Percentiles rank a stretch among this genome's conserved stretches.
These are phyloP conservation scores for Vitis cinerea DNA, from an alignment of 164 flowering plant species.

Conservation along the genomic window DNA sequence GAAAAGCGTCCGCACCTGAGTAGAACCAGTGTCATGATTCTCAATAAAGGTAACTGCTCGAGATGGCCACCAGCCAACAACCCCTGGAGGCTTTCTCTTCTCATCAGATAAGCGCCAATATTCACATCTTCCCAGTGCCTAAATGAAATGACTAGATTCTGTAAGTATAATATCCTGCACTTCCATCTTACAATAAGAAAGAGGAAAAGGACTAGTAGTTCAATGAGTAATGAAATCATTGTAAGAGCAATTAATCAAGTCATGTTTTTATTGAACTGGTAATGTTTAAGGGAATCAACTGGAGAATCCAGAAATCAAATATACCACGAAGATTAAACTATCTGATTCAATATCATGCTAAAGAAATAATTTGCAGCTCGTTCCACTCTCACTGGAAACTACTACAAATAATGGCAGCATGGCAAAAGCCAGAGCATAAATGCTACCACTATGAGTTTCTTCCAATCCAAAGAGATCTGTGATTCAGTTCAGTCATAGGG, in stretches of 20 bases:
- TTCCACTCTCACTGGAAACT: too few species aligned
- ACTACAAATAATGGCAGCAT: too few species aligned
- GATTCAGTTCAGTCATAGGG: background rate
- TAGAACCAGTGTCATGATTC: conserved; percentile 99
- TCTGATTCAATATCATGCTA: background rate
- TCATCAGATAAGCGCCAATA: conserved; percentile 94
- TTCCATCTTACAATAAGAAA: background rate
- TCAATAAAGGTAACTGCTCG: conserved; percentile 98
- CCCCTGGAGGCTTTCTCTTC: conserved; percentile 97
- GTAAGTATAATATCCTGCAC: background rate
- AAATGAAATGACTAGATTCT: conserved; percentile 8
- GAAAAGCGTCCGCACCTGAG: conserved; percentile 61
- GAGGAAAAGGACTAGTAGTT: background rate
- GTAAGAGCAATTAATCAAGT: background rate
- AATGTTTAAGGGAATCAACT: background rate
- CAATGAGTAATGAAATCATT: background rate
- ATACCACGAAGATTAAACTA: background rate
- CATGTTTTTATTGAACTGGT: background rate
- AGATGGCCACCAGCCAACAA: conserved; percentile 99
- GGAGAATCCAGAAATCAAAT: background rate
- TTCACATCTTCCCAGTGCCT: conserved; percentile 87
- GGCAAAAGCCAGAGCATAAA: too few species aligned
- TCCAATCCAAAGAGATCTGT: too few species aligned
- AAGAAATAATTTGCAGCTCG: too few species aligned
- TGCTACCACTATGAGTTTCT: background rate